Evolutionary conservation across 106 monocot species (phyloP), one percentile per base, ranked within the genome.

Genomic region (Dioscorea alata): DNA sequence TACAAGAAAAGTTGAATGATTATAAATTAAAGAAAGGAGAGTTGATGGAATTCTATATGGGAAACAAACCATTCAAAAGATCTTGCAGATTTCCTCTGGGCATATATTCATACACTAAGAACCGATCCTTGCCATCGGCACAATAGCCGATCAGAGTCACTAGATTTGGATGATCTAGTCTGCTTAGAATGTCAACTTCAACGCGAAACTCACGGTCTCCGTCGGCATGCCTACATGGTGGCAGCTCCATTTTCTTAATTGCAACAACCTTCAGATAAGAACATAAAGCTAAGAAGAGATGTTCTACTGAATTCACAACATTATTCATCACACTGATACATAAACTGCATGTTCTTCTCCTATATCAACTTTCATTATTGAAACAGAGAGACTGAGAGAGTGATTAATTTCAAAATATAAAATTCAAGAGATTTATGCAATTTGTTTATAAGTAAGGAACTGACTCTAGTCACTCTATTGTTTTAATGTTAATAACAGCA

Each of bases 121-220:
- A 88, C 57, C 94, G 67, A 51, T 87, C 70, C 34, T 79, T 85
- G 23, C 94, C 90, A 74, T 94, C 94, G 50, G 94, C 94, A 66
- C 94, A 94, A 65, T 94, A 94, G 50, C 94, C 94, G 42, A 85
- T 77, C n/a, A 94, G 79, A 25, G 94, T 73, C 56, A 90, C 94
- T 14, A 94, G 25, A 74, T 84, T 85, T 60, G 82, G 84, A 64
- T 89, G 88, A 53, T 89, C 79, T 68, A 89, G 35, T 73, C 88
- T 76, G 67, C 77, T 89, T 74, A 89, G 61, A 8, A 89, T 63
- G 77, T 94, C 94, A n/a, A 94, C 81, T 70, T 94, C 94, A 4
- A 94, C 90, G 5, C 94, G 80, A 66, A 94, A 94, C 50, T 94
- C 90, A 20, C 77, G 87, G 65, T 94, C 90, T 4, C 90, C 85